Conservation (phyloP, 805 yeast genomes). For the Starmerella roubikii region DNA sequence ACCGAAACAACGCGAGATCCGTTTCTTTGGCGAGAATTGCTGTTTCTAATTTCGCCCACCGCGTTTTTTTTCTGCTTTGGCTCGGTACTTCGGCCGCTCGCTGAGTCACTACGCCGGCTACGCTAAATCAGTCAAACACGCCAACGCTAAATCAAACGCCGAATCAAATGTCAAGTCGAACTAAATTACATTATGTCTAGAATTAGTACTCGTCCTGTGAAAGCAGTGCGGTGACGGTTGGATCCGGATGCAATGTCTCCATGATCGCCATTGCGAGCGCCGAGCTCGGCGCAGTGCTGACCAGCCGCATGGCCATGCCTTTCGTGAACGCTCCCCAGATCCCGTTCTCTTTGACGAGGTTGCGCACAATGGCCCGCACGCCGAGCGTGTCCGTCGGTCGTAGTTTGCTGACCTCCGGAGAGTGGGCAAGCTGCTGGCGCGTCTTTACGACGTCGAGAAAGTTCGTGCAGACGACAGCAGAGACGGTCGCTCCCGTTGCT, state of each 20-base stretch:
- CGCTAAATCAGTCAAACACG: too few relatives aligned
- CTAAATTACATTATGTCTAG: neutral
- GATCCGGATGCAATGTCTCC: constrained; percentile 30
- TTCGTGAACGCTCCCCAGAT: constrained; percentile 25
- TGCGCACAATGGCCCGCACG: constrained; percentile 25
- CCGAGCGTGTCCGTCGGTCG: constrained; percentile 30
- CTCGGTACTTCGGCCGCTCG: too few relatives aligned
- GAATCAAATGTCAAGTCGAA: neutral
- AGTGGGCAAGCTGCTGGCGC: constrained; percentile 32
- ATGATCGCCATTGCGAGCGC: constrained; percentile 32
- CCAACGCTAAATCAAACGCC: neutral
- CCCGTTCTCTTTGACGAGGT: constrained; percentile 29
- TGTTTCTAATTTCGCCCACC: too few relatives aligned
- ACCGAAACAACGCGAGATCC: too few relatives aligned
- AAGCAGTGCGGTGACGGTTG: constrained; percentile 13
- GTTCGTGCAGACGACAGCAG: constrained; percentile 28
- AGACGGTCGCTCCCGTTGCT: constrained; percentile 28
- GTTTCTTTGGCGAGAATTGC: too few relatives aligned
- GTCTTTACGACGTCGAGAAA: constrained; percentile 32
- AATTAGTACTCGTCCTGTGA: constrained; percentile 16
- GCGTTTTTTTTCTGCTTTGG: too few relatives aligned
- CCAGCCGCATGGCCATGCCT: constrained; percentile 28
- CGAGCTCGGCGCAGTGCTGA: constrained; percentile 30
- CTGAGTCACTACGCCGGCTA: too few relatives aligned
- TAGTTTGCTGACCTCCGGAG: constrained; percentile 27